phyloP scores from a whole-genome alignment of 495 filamentous ascomycete species.

The Rhizodiscina lignyota region DNA sequence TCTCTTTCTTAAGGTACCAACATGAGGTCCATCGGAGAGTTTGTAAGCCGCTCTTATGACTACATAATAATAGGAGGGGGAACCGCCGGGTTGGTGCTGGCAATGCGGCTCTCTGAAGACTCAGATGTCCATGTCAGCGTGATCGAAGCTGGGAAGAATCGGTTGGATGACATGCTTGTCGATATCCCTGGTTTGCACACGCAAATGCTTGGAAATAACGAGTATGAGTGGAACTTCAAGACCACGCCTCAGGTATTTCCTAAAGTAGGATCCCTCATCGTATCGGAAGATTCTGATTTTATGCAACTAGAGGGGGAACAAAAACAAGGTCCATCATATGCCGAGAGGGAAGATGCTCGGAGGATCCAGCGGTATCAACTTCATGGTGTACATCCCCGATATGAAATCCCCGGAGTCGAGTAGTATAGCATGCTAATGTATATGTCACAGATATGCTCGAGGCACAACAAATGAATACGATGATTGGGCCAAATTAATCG shows the following conservation, averaged over 20 bases:
- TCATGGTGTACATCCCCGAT: no score
- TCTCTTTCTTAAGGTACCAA: no score
- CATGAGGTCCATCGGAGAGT: no score
- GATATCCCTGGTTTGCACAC: neutral
- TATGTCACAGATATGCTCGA: slow-evolving; percentile 33
- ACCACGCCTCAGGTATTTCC: slow-evolving; percentile 33
- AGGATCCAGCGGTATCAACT: slow-evolving; percentile 40
- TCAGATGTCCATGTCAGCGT: neutral
- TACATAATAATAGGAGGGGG: slow-evolving; percentile 2
- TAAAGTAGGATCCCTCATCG: no score
- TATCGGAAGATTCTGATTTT: neutral
- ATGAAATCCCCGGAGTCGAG: no score
- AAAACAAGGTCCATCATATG: slow-evolving; percentile 6
- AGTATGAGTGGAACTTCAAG: slow-evolving; percentile 38
- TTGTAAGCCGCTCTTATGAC: no score
- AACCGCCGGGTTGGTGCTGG: slow-evolving; percentile 1
- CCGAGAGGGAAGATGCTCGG: slow-evolving; percentile 39
- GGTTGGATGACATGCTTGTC: neutral
- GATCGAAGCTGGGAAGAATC: slow-evolving; percentile 1
- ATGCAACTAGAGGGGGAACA: slow-evolving; percentile 4
- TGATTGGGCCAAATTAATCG: slow-evolving; percentile 34
- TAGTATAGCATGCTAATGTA: no score
- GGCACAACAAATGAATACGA: slow-evolving; percentile 25
- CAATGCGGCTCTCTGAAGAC: slow-evolving; percentile 1
- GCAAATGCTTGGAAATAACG: slow-evolving; percentile 17